A percentile compares a stretch with the other conserved stretches of the same genome.
Evolutionary conservation across 2,329 filamentous ascomycete species (phyloP).

Genomic region (Pseudogymnoascus sp.): DNA sequence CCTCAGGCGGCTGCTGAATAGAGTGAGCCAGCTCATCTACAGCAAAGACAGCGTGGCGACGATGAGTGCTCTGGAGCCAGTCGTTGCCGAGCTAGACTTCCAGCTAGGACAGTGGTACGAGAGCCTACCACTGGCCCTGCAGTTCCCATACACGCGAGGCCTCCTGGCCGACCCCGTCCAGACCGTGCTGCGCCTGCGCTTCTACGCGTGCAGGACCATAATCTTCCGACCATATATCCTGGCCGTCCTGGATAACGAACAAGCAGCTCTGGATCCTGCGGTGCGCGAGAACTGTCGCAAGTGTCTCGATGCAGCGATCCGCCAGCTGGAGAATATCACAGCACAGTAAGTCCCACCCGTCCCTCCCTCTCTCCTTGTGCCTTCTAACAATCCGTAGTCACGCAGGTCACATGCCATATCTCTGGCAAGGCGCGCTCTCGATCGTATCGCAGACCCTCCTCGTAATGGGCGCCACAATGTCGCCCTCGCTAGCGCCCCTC

Average conservation of each 20-base stretch:
- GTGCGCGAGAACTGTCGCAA: conserved; percentile 73
- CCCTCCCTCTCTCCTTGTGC: not conserved
- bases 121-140: conserved; percentile 62
- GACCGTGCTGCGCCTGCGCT: conserved; percentile 68
- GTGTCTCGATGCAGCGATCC: conserved; percentile 70
- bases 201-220: conserved; percentile 78
- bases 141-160: conserved; percentile 64
- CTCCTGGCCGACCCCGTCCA: conserved; percentile 66
- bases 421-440: conserved; percentile 76
- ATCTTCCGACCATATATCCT: conserved; percentile 79
- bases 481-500: conserved; percentile 54
- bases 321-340: conserved; percentile 69
- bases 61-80: conserved; percentile 64
- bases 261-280: conserved; percentile 58
- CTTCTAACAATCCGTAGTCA: conserved; percentile 42
- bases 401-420: conserved; percentile 74
- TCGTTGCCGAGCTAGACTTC: conserved; percentile 72
- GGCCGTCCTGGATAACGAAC: conserved; percentile 70
- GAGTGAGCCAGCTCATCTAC: conserved; percentile 72
- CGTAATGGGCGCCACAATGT: conserved; percentile 80
- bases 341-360: conserved; percentile 52
- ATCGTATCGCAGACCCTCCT: conserved; percentile 75
- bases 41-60: conserved; percentile 63
- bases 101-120: conserved; percentile 82
- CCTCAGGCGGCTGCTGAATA: conserved; percentile 64